Evolutionary conservation across 2,329 filamentous ascomycete genomes (phyloP).

Genomic region (Plenodomus tracheiphilus): DNA sequence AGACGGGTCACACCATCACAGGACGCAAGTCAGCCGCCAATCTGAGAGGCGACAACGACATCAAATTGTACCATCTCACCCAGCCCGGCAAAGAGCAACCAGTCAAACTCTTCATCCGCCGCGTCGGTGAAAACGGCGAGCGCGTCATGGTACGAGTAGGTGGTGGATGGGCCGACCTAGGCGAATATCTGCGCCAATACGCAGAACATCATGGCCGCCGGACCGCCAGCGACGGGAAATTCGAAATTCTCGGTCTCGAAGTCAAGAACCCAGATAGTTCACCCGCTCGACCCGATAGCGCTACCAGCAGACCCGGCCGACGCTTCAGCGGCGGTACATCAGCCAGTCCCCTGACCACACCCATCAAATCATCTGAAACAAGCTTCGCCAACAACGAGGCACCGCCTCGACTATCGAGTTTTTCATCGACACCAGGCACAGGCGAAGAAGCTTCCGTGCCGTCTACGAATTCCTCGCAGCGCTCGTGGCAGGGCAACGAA

Average conservation of each 20-base stretch:
- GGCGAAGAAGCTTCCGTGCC: conserved; percentile 30
- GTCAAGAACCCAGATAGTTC: conserved; percentile 31
- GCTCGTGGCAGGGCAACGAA: conserved; percentile 45
- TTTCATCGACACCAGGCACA: conserved; percentile 29
- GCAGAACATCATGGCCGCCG: conserved; percentile 87
- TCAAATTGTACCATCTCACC: conserved; percentile 90
- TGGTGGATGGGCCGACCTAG: conserved; percentile 96
- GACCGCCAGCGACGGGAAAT: conserved; percentile 57
- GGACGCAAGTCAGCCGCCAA: conserved; percentile 35
- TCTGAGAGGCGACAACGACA: conserved; percentile 58
- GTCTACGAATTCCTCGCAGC: conserved; percentile 31
- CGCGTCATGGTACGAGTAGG: conserved; percentile 98
- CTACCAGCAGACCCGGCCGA: conserved; percentile 29
- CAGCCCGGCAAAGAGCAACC: conserved; percentile 81
- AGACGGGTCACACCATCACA: conserved; percentile 26
- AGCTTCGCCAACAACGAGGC: conserved; percentile 23
- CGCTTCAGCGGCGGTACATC: conserved; percentile 24
- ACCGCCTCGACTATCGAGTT: conserved; percentile 29
- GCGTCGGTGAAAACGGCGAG: conserved; percentile 86
- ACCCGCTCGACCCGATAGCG: conserved; percentile 33
- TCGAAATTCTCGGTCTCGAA: conserved; percentile 59
- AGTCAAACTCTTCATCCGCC: conserved; percentile 91
- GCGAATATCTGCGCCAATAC: conserved; percentile 92
- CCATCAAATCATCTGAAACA: conserved; percentile 23
- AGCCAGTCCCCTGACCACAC: conserved; percentile 33